Evolutionary conservation across 2,329 filamentous ascomycete genomes (phyloP), one percentile per base, ranked within the genome.

Genomic region (Epichloe uncinata): DNA sequence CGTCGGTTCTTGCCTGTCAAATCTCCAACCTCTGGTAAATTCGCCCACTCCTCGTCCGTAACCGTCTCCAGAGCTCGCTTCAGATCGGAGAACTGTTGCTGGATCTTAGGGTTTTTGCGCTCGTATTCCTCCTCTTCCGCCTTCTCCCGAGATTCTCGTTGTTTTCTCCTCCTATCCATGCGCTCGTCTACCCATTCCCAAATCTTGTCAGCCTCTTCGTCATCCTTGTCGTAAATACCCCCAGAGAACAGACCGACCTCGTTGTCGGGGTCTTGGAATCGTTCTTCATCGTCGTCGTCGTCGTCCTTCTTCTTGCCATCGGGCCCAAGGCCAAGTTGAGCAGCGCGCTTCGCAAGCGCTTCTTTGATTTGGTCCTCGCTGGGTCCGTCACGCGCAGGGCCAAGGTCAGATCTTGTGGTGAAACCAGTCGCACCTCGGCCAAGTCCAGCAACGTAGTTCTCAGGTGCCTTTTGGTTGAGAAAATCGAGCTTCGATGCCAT

Each of bases 341-440:
- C 86, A 7, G 93, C 91, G 60, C 94, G 84, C 69, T 96, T 96
- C 45, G 90, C 90, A 58, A 98, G 84, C 54, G 88, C 90, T 67
- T 95, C 93, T 67, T 97, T 96, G 70, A 98, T 96, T 70, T 97
- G 91, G 65, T 98, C 93, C 61, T 96, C 91, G 53, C 87, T 95
- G 45, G 93, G 93, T 15, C 93, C 93, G 72, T 96, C 91, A 60
- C 91, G 81, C 52, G 91, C 91, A 47, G 94, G 93, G 51, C 94
- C 93, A 51, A 98, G 75, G 77, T 98, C 93, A 51, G 91, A 97
- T 61, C 94, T 82, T 40, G 93, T 98, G 15, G 93, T 97, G 72
- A 98, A 98, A 53, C 94, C 93, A 7, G 93, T 98, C 18, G 94
- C 94, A 70, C 93, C 93, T 76, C 94, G 86, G 69, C 93, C 93